Evolutionary conservation across 495 filamentous ascomycete genomes (phyloP).

Genomic region (Talaromyces stipitatus): DNA sequence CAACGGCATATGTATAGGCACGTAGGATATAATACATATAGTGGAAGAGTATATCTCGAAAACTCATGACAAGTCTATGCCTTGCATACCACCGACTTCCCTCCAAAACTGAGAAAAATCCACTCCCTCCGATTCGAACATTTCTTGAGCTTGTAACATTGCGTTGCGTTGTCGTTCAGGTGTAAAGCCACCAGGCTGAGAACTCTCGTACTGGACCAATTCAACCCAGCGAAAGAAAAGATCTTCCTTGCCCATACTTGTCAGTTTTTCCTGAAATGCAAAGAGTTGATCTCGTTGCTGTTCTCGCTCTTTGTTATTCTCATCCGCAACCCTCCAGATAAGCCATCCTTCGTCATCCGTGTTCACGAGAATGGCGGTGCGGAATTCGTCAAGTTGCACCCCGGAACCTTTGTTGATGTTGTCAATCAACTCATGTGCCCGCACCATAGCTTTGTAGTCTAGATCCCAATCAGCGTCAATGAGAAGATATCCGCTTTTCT

Average conservation of each 20-base stretch:
- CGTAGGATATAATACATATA: not conserved
- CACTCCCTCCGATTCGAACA: conserved; percentile 63
- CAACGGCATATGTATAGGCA: not conserved
- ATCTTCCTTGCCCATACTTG: conserved; percentile 67
- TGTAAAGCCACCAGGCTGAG: conserved; percentile 64
- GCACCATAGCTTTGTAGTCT: conserved; percentile 68
- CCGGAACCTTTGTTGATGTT: conserved; percentile 37
- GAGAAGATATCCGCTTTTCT: conserved; percentile 72
- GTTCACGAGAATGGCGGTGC: conserved; percentile 57
- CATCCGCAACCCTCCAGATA: conserved; percentile 45
- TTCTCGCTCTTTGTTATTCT: conserved; percentile 38
- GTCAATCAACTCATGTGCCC: conserved; percentile 54
- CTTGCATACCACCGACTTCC: conserved; percentile 60
- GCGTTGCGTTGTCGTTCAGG: conserved; percentile 56
- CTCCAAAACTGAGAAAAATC: conserved; percentile 73
- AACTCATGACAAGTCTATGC: conserved; percentile 7
- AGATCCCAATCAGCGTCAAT: conserved; percentile 75
- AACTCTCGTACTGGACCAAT: conserved; percentile 73
- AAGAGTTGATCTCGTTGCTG: conserved; percentile 53
- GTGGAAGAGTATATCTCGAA: not conserved
- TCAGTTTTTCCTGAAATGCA: conserved; percentile 62
- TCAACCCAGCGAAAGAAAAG: conserved; percentile 84
- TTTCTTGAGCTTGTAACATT: conserved; percentile 55
- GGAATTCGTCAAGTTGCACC: conserved; percentile 44
- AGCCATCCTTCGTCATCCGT: conserved; percentile 61